Conservation (phyloP, 306 rosid species). For the Medicago truncatula region MtrunA17r5.0-ANR NC_053042.1:50757501-50758000, state of each 20-base stretch:
- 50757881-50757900: too few species aligned
- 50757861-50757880: too few species aligned
- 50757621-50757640: slow-evolving; percentile 75
- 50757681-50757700: slow-evolving; percentile 70
- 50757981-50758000: not conserved
- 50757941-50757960: too few species aligned
- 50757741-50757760: slow-evolving; percentile 39
- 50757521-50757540: slow-evolving; percentile 84
- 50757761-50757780: too few species aligned
- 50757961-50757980: too few species aligned
- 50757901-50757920: too few species aligned
- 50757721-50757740: slow-evolving; percentile 70
- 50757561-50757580: slow-evolving; percentile 73
- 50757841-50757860: too few species aligned
- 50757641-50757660: slow-evolving; percentile 66
- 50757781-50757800: too few species aligned
- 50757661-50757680: slow-evolving; percentile 78
- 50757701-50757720: slow-evolving; percentile 88
- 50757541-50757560: slow-evolving; percentile 89
- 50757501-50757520: slow-evolving; percentile 86
- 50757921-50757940: too few species aligned
- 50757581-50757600: slow-evolving; percentile 74
- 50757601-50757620: slow-evolving; percentile 68
- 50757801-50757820: too few species aligned
- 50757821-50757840: too few species aligned